Conservation (phyloP, 2,329 filamentous ascomycete genomes). For the Epichloe bromicola region DNA sequence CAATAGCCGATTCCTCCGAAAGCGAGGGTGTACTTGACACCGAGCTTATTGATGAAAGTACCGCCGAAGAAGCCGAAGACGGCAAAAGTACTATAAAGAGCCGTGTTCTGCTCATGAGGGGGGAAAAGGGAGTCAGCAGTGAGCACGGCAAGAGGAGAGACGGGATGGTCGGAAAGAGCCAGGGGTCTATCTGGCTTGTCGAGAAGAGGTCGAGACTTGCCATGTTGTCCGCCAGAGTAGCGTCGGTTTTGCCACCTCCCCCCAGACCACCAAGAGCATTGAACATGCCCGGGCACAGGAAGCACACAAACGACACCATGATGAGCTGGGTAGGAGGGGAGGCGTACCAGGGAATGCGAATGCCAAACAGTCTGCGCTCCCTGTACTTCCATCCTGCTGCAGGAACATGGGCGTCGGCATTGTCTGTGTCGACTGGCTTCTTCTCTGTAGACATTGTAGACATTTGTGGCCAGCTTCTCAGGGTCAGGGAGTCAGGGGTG, state of each 20-base stretch:
- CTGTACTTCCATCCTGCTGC: conserved; percentile 48
- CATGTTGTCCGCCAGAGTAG: conserved; percentile 27
- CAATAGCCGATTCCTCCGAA: conserved; percentile 66
- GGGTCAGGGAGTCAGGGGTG: too few species aligned
- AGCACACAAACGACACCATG: conserved; percentile 43
- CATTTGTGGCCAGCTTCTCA: neutral
- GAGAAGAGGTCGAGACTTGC: conserved; percentile 7
- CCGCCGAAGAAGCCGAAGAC: conserved; percentile 56
- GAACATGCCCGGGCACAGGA: conserved; percentile 61
- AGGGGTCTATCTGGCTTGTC: too few species aligned
- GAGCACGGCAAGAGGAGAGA: too few species aligned
- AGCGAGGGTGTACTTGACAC: conserved; percentile 51
- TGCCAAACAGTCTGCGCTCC: conserved; percentile 31
- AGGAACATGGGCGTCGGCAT: conserved; percentile 19
- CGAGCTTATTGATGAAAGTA: conserved; percentile 63
- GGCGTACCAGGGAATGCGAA: conserved; percentile 51
- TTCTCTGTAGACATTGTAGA: conserved; percentile 4
- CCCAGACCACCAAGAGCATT: conserved; percentile 54
- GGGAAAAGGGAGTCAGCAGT: neutral
- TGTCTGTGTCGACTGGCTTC: neutral
- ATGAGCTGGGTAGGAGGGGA: conserved; percentile 62
- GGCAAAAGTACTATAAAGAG: conserved; percentile 58
- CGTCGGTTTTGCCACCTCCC: conserved; percentile 35
- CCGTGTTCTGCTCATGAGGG: conserved; percentile 35
- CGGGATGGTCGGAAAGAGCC: neutral